Base-by-base conservation (phyloP, 1,139 yeast genomes). In the Candida albicans region DNA sequence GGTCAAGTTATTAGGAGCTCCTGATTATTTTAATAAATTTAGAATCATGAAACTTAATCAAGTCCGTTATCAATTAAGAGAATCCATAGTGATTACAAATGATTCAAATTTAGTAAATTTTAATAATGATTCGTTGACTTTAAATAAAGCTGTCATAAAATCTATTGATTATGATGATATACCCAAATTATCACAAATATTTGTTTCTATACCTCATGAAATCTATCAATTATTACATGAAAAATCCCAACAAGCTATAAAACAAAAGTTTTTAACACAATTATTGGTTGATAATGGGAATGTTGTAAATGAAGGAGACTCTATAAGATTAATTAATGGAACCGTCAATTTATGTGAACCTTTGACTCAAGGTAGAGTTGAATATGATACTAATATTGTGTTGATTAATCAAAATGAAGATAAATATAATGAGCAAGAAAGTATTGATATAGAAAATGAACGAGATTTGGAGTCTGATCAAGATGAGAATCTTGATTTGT, bases 331-430 rank as follows among this genome's bases (percentile, higher is more conserved):
- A n/a, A 58, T 79, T 26, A 73, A 77, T 52, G 86, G 84, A 2
- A 56, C 55, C 8, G 75, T 87, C 4, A 59, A 77, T 7, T 73
- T 83, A 29, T 79, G 90, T 57, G 95, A 86, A 52, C 95, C 96
- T 0, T 73, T 81, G 1, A 79, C 78, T 35, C 95, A 86, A 57
- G 96, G 96, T 1, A 53, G 60, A n/a, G 61, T 75, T 2, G 61
- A 61, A 33, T 50, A 50, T 1, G 55, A 56, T 8, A 81, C 89
- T 0, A 67, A 67, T 25, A 65, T 85, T n/a, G 74, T 82, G 1
- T 62, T 85, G 40, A 75, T 82, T 13, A 76, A 73, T 49, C 69
- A 65, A 27, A 51, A 56, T n/a, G 49, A 48, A 27, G 52, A 41
- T 12, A 28, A 30, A 15, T 25, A 32, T 14, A 44, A 44, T 3